Percentiles rank a stretch among this genome's conserved stretches.
phyloP scores from a whole-genome alignment of 345 rosid species.

The Ailanthus altissimus region DNA sequence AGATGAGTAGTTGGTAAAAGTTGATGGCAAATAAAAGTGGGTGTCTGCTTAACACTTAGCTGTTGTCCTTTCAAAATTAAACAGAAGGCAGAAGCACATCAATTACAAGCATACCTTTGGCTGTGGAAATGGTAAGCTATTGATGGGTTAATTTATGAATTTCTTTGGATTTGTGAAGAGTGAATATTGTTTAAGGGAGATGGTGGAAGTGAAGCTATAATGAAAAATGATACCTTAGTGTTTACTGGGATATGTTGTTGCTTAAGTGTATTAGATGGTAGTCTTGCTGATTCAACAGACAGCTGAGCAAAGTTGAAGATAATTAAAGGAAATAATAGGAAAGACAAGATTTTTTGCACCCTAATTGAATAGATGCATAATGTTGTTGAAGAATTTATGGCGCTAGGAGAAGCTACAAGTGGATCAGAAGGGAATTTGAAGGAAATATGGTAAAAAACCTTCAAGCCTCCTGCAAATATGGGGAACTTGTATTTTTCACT shows the following conservation, averaged over 20 bases:
- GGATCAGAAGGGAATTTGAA: neutral
- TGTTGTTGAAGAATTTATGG: neutral
- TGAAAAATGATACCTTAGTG: neutral
- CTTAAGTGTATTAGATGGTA: neutral
- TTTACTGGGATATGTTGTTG: neutral
- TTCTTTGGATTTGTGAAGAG: neutral
- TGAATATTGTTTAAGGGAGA: neutral
- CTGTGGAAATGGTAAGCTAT: neutral
- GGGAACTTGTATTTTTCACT: neutral
- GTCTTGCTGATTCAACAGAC: neutral
- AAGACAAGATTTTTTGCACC: neutral
- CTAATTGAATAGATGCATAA: neutral
- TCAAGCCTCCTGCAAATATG: neutral
- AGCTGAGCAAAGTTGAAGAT: neutral
- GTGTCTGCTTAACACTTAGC: no score
- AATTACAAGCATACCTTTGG: no score
- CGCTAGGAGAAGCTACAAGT: neutral
- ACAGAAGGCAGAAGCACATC: no score
- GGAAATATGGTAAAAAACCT: neutral
- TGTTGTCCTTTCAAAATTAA: no score
- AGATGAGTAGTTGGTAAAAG: no score
- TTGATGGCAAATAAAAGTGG: no score
- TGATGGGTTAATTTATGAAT: neutral
- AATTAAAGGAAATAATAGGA: neutral
- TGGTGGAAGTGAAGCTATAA: no score